A percentile compares a stretch with the other conserved stretches of the same genome.
Conservation (phyloP, 805 yeast species). For the Torulaspora gathmanii region DNA sequence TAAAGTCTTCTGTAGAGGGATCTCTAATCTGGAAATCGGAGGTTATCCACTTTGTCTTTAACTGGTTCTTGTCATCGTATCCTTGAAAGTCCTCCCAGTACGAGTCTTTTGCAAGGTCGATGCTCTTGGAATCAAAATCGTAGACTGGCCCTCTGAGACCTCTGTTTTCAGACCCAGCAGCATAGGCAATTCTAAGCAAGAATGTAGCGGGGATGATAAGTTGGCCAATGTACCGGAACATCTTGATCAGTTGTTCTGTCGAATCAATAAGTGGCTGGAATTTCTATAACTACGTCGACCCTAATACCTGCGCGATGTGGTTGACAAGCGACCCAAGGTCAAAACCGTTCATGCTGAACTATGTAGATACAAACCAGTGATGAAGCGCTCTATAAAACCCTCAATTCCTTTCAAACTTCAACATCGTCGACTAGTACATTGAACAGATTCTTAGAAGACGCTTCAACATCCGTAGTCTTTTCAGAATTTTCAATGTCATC, state of each 20-base stretch:
- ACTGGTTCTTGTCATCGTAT: conserved; percentile 37
- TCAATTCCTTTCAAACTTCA: conserved; percentile 19
- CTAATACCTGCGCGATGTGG: background rate
- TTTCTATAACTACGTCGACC: background rate
- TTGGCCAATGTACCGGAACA: background rate
- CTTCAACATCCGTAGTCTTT: conserved; percentile 9
- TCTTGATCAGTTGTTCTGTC: background rate
- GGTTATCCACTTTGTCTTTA: conserved; percentile 50
- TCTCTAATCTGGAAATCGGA: conserved; percentile 44
- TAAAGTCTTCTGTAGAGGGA: conserved; percentile 33
- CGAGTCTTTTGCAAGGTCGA: conserved; percentile 39
- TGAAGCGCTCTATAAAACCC: background rate
- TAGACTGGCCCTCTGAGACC: background rate
- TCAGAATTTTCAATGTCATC: conserved; percentile 23
- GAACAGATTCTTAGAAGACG: conserved; percentile 25
- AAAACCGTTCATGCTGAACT: background rate
- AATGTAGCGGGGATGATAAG: background rate
- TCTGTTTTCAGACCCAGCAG: background rate
- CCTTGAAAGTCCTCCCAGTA: conserved; percentile 62
- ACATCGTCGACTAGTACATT: conserved; percentile 33
- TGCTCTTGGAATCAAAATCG: conserved; percentile 35
- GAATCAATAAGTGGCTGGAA: background rate
- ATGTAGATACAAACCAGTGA: background rate
- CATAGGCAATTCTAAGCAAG: background rate
- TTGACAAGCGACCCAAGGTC: background rate